A percentile compares a stretch with the other conserved stretches of the same genome.
Conservation (phyloP, 139 green algal genomes). For the Edaphochlamys debaryana region DNA sequence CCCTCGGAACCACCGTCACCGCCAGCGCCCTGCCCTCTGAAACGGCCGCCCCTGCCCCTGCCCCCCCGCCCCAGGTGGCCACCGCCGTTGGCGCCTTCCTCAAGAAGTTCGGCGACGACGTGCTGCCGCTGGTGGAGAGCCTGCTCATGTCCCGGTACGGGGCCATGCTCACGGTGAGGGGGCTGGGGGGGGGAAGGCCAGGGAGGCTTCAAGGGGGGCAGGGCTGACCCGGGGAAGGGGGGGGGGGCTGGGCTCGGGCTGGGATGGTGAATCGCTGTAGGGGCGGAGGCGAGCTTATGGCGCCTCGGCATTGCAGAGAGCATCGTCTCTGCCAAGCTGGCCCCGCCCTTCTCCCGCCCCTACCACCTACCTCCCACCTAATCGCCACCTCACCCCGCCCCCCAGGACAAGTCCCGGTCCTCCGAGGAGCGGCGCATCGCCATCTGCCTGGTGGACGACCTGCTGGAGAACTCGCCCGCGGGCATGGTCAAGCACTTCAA, state of each 20-base stretch:
- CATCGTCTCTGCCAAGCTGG: too few relatives aligned
- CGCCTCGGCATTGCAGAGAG: too few relatives aligned
- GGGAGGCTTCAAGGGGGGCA: not conserved
- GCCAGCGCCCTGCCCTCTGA: not conserved
- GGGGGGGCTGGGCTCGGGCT: too few relatives aligned
- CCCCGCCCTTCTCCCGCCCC: too few relatives aligned
- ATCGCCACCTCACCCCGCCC: too few relatives aligned
- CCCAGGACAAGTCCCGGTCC: constrained; percentile 38
- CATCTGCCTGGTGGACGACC: constrained; percentile 94
- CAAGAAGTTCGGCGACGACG: constrained; percentile 79
- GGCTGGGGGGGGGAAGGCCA: not conserved
- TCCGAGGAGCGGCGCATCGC: constrained; percentile 88
- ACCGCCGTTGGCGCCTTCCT: constrained; percentile 75
- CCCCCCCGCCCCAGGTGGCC: constrained; percentile 52
- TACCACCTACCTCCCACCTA: not conserved
- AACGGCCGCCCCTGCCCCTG: not conserved
- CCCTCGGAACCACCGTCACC: too few relatives aligned
- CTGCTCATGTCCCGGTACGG: constrained; percentile 69
- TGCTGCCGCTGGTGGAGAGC: constrained; percentile 85
- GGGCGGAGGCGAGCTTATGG: too few relatives aligned
- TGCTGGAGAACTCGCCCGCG: constrained; percentile 85
- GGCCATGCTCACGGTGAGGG: constrained; percentile 34
- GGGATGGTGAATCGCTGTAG: too few relatives aligned
- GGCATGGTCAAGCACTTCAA: constrained; percentile 76
- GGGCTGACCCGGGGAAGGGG: too few relatives aligned